These are phyloP conservation scores for Dittrichia graveolens DNA, from an alignment of 129 eudicot species.

Conservation along the genomic window DNA sequence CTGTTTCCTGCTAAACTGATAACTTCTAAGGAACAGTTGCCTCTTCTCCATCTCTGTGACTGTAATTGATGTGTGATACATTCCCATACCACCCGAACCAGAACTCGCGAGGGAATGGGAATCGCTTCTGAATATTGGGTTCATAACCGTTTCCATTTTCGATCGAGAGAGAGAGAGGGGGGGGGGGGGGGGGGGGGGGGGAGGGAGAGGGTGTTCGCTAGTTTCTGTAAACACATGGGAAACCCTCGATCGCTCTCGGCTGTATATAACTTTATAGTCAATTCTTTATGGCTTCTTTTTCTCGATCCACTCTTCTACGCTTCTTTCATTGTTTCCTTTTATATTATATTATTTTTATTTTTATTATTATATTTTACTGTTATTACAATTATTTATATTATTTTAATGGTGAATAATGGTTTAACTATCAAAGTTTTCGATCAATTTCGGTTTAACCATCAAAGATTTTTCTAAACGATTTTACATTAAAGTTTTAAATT, in stretches of 20 bases:
- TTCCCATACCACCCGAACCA: slow-evolving; percentile 26
- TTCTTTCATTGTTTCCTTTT: too few species aligned
- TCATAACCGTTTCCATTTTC: slow-evolving; percentile 11
- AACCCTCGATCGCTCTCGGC: neutral
- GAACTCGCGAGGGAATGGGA: slow-evolving; percentile 28
- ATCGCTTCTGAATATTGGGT: slow-evolving; percentile 40
- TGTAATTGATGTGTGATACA: slow-evolving; percentile 23
- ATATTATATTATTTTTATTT: too few species aligned
- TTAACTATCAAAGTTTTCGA: too few species aligned
- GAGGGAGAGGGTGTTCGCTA: neutral
- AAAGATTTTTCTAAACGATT: too few species aligned
- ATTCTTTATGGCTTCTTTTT: too few species aligned
- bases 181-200: neutral
- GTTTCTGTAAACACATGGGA: slow-evolving; percentile 14
- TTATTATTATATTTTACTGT: too few species aligned
- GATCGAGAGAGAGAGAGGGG: slow-evolving; percentile 24
- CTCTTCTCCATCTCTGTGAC: slow-evolving; percentile 69
- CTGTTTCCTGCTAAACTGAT: slow-evolving; percentile 78
- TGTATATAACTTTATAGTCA: neutral
- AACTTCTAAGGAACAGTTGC: slow-evolving; percentile 77
- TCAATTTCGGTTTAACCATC: too few species aligned
- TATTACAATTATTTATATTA: too few species aligned
- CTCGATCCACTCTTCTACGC: too few species aligned
- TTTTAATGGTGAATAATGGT: too few species aligned
- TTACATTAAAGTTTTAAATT: too few species aligned